Base-by-base conservation (phyloP, 371 early-diverging fungal species). In the Batrachochytrium dendrobatidis region DNA sequence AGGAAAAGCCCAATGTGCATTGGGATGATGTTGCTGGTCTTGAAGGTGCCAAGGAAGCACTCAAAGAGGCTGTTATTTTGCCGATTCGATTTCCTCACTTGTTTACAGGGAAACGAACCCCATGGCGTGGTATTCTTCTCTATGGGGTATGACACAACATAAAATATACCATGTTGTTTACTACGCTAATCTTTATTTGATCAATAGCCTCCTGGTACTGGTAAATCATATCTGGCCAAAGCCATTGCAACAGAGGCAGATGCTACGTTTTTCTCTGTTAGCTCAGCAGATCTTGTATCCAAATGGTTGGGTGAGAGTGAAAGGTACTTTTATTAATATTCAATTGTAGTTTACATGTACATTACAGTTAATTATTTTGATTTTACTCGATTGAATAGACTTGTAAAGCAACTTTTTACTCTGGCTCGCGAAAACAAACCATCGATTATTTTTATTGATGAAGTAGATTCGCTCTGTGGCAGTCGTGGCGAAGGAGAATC, bases 261-360 rank as follows among this genome's bases (percentile, higher is more conserved):
- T 45, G 85, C 95, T 1, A 94, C 96, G 15, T 98, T 98, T 70
- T 93, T 95, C 63, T 88, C 94, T 18, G 88, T 98, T 18, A 90
- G 91, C 3, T 94, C 95, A 0, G 92, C 96, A 0, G 95, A 95
- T 74, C 78, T 98, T 49, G 95, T 95, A 32, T 86, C 88, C 51
- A 98, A 95, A 82, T 98, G 95, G 95, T 90, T 96, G 86, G 98
- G 98, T 53, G 97, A 98, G 70, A 86, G 88, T 78, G 97, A 96
- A 75, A 73, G 88, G 86, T 84, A 64, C n/a, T 12, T 39, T 12
- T n/a, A 12, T 39, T 12, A 15, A n/a, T n/a, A 39, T 12, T 39
- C 39, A 12, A n/a, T 39, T 12, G n/a, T 39, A 15, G 39, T 39
- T 12, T 39, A 39, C 15, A 39, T 39, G n/a, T 12, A 12, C n/a